Conservation (phyloP, 495 filamentous ascomycete species). For the Darksidea phi region DNA sequence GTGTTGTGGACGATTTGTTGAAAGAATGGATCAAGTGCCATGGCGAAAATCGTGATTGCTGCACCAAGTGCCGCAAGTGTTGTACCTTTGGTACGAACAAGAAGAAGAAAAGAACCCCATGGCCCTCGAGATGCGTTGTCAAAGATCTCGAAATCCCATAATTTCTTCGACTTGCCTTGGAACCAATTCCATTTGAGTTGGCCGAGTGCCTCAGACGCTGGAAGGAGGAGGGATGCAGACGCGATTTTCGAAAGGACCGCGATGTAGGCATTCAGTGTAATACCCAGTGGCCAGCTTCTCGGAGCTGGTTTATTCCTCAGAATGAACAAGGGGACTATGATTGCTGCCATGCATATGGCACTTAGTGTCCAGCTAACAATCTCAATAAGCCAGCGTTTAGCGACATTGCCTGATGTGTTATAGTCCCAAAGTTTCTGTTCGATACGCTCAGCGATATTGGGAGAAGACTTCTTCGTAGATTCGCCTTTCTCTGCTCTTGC, state of each 20-base stretch:
- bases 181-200: conserved; percentile 37
- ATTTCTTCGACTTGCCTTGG: conserved; percentile 22
- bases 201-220: conserved; percentile 27
- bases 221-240: conserved; percentile 23
- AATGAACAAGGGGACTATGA: not conserved
- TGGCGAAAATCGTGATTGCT: not conserved
- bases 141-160: conserved; percentile 33
- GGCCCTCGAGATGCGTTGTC: conserved; percentile 30
- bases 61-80: not conserved
- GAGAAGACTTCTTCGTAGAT: not conserved
- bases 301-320: not conserved
- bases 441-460: not conserved
- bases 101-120: conserved; percentile 29
- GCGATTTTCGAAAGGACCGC: conserved; percentile 25
- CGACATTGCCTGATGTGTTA: not conserved
- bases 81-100: conserved; percentile 24
- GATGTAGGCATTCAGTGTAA: conserved; percentile 1
- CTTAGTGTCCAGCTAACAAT: not conserved
- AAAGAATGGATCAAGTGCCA: conserved; percentile 33
- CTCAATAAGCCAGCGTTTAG: not conserved
- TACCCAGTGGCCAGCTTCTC: not conserved
- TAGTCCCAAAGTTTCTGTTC: not conserved
- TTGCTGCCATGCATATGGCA: not conserved
- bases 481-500: conserved; percentile 2
- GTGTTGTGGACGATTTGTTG: conserved; percentile 30